These are phyloP conservation scores for Candida michaelii DNA, from an alignment of 805 yeast genomes.

Conservation along the genomic window DNA sequence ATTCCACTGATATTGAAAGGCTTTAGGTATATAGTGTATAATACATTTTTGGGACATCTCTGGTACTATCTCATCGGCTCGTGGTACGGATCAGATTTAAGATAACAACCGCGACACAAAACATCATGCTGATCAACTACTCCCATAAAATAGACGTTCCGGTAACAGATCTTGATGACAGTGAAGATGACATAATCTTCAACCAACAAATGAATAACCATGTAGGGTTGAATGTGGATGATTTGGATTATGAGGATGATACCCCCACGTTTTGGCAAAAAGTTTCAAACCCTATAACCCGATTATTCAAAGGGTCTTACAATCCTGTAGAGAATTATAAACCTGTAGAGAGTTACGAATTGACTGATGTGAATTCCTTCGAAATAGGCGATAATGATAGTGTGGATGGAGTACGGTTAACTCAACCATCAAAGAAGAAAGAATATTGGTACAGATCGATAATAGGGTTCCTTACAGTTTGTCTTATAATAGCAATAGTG, in stretches of 20 bases:
- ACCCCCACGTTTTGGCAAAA: conserved; percentile 4
- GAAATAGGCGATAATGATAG: neutral
- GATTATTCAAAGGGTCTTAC: conserved; percentile 5
- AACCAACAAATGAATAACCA: conserved; percentile 16
- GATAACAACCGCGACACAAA: neutral
- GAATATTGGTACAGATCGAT: neutral
- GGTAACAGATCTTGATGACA: conserved; percentile 52
- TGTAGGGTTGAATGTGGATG: conserved; percentile 9
- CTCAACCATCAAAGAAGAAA: neutral
- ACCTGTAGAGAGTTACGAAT: conserved; percentile 15
- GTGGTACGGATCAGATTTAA: too few species aligned
- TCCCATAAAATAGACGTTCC: conserved; percentile 53
- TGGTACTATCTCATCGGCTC: too few species aligned
- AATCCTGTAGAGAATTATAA: conserved; percentile 9
- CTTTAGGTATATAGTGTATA: too few species aligned
- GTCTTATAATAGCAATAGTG: neutral
- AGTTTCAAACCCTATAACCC: neutral
- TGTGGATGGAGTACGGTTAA: neutral
- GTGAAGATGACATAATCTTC: conserved; percentile 34
- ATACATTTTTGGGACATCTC: too few species aligned
- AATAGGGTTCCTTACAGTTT: neutral
- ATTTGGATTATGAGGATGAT: conserved; percentile 12
- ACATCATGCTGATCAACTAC: conserved; percentile 15
- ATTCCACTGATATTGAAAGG: conserved; percentile 5
- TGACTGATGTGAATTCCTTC: conserved; percentile 8